Conservation (phyloP, 2,329 filamentous ascomycete species). For the Trichoderma brevicompactum region DNA sequence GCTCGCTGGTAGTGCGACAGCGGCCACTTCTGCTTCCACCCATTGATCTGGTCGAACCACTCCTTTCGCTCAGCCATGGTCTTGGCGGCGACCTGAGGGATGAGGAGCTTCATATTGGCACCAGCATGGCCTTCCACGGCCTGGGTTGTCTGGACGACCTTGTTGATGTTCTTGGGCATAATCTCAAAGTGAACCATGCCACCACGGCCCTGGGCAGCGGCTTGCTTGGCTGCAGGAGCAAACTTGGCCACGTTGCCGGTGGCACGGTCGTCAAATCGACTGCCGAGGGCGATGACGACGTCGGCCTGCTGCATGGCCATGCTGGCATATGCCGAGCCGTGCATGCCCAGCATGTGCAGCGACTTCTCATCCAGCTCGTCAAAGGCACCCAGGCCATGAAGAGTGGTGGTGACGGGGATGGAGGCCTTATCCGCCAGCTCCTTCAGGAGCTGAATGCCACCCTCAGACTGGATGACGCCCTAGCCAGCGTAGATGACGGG, state of each 20-base stretch:
- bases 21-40: conserved; percentile 92
- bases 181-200: conserved; percentile 98
- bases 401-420: conserved; percentile 93
- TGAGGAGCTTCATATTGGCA: conserved; percentile 72
- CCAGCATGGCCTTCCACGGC: conserved; percentile 92
- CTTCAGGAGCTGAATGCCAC: conserved; percentile 78
- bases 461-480: conserved; percentile 78
- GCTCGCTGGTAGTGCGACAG: conserved; percentile 80
- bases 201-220: conserved; percentile 81
- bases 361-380: conserved; percentile 94
- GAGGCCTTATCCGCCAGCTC: conserved; percentile 87
- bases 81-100: conserved; percentile 71
- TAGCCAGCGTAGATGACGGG: conserved; percentile 95
- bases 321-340: conserved; percentile 95
- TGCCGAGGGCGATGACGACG: conserved; percentile 91
- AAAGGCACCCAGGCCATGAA: conserved; percentile 89
- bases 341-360: conserved; percentile 98
- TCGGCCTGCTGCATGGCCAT: conserved; percentile 98
- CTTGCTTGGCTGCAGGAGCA: conserved; percentile 82
- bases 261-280: conserved; percentile 95
- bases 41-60: conserved; percentile 88
- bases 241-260: conserved; percentile 83
- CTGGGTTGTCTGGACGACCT: conserved; percentile 95
- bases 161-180: conserved; percentile 99
- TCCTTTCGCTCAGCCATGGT: conserved; percentile 69